Evolutionary conservation across 2,329 filamentous ascomycete genomes (phyloP).

Genomic region (Cladosporium sp.): DNA sequence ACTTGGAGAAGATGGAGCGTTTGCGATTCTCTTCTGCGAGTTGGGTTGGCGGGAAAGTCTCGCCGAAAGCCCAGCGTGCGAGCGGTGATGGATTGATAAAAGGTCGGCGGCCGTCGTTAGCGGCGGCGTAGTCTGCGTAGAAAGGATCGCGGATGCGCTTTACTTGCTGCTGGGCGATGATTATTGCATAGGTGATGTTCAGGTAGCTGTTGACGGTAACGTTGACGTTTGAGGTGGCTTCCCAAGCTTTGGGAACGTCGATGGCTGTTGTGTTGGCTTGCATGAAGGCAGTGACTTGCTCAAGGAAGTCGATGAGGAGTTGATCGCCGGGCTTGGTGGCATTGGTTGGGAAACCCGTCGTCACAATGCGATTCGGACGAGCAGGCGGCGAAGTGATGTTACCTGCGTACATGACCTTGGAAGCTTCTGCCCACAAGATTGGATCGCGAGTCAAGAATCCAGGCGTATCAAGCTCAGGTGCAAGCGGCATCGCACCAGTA

Average conservation of each 20-base stretch:
- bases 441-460: conserved; percentile 51
- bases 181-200: conserved; percentile 47
- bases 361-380: conserved; percentile 47
- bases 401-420: conserved; percentile 46
- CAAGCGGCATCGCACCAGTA: conserved; percentile 51
- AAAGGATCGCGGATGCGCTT: conserved; percentile 50
- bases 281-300: conserved; percentile 46
- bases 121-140: conserved; percentile 51
- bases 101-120: conserved; percentile 47
- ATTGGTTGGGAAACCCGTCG: conserved; percentile 45
- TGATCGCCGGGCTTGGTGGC: conserved; percentile 40
- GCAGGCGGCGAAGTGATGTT: conserved; percentile 46
- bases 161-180: conserved; percentile 52
- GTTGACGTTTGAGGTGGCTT: conserved; percentile 33
- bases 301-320: conserved; percentile 45
- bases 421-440: conserved; percentile 44
- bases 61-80: conserved; percentile 51
- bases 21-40: conserved; percentile 49
- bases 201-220: conserved; percentile 41
- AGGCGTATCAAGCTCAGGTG: conserved; percentile 49
- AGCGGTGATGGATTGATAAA: conserved; percentile 54
- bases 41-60: conserved; percentile 39
- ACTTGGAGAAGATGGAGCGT: conserved; percentile 51
- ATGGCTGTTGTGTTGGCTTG: conserved; percentile 39
- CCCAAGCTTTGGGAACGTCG: conserved; percentile 41